A percentile compares a stretch with the other conserved stretches of the same genome.
phyloP scores from a whole-genome alignment of 139 green algal species.

The Chlamydomonas applanata region DNA sequence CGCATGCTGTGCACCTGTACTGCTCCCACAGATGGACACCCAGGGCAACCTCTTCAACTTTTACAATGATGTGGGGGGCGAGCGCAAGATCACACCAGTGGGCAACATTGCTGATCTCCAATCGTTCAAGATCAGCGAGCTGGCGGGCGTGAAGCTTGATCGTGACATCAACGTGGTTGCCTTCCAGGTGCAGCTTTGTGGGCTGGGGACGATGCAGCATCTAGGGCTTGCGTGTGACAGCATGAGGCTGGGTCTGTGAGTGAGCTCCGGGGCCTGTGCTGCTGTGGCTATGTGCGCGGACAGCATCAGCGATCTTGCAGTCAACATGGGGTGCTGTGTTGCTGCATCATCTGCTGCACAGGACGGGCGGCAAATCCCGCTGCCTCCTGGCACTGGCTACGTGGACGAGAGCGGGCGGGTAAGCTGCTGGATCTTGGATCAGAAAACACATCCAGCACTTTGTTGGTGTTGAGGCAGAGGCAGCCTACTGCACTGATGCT shows the following conservation, averaged over 20 bases:
- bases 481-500: too few species aligned
- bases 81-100: constrained; percentile 54
- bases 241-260: too few species aligned
- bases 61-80: constrained; percentile 43
- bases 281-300: too few species aligned
- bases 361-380: constrained; percentile 19
- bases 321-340: too few species aligned
- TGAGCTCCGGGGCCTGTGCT: too few species aligned
- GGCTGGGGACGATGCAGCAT: too few species aligned
- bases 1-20: not conserved
- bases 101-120: not conserved
- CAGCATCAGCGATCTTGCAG: too few species aligned
- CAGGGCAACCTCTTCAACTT: constrained; percentile 65
- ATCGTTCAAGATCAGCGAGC: constrained; percentile 43
- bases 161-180: constrained; percentile 49
- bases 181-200: constrained; percentile 28
- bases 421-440: too few species aligned
- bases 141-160: constrained; percentile 52
- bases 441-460: too few species aligned
- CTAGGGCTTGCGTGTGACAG: too few species aligned
- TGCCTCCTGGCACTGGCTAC: constrained; percentile 28
- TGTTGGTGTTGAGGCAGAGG: too few species aligned
- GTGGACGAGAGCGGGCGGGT: constrained; percentile 22
- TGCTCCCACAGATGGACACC: constrained; percentile 43
- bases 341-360: too few species aligned